Conservation (phyloP, 129 eudicot species). For the Calendula officinalis region DNA sequence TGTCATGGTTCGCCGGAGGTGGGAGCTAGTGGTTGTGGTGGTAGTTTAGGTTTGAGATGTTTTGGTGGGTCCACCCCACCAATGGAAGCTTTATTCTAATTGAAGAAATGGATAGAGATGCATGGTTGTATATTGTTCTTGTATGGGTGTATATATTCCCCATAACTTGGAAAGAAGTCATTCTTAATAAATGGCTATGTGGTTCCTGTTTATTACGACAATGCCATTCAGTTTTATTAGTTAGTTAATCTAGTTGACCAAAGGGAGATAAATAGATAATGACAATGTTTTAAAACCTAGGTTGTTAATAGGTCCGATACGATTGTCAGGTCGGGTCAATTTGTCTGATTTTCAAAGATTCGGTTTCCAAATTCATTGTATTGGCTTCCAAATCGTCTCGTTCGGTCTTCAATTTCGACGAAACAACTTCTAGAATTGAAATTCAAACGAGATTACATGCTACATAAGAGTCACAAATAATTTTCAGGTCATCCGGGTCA, state of each 20-base stretch:
- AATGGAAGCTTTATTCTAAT: slow-evolving; percentile 24
- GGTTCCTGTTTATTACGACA: slow-evolving; percentile 5
- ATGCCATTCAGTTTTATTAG: slow-evolving; percentile 9
- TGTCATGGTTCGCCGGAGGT: slow-evolving; percentile 18
- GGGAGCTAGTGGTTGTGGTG: slow-evolving; percentile 14
- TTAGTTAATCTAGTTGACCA: slow-evolving; percentile 7
- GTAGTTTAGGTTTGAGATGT: slow-evolving; percentile 4
- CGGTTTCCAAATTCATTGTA: no score
- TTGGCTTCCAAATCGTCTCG: no score
- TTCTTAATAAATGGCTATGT: neutral
- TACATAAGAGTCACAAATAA: no score
- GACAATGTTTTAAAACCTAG: no score
- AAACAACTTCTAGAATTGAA: no score
- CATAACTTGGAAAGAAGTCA: neutral
- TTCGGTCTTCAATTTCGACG: no score
- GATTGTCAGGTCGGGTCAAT: no score
- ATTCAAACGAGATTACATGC: no score
- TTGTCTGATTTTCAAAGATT: no score
- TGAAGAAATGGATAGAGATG: slow-evolving; percentile 29
- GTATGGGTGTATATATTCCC: slow-evolving; percentile 6
- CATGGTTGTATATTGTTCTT: slow-evolving; percentile 22
- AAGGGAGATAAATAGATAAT: neutral
- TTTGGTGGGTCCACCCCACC: slow-evolving; percentile 23
- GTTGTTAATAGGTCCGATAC: no score
- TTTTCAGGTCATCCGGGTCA: no score